A percentile compares a stretch with the other conserved stretches of the same genome.
Conservation (phyloP, 1,284 basidiomycete genomes). For the Ganoderma lucidum region DNA sequence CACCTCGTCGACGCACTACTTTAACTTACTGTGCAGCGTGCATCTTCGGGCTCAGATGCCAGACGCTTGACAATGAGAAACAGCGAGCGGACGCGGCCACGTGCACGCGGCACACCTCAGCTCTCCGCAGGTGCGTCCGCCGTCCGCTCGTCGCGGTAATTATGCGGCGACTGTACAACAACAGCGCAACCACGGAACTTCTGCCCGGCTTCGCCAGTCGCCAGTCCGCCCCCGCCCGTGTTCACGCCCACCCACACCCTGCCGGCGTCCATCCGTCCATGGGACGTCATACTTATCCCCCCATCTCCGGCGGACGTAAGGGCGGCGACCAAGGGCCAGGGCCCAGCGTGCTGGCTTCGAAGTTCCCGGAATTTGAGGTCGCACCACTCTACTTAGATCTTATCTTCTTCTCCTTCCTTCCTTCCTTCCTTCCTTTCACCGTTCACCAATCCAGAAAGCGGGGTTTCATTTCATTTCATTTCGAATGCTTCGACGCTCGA, state of each 20-base stretch:
- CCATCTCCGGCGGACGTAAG: conserved; percentile 7
- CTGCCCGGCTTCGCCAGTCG: conserved; percentile 20
- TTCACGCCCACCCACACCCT: background rate
- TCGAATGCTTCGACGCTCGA: too few relatives aligned
- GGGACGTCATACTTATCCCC: background rate
- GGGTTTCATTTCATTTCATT: background rate
- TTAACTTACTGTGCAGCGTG: background rate
- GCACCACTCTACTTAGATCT: background rate
- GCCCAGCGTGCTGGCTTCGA: background rate
- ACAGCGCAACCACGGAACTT: conserved; percentile 11
- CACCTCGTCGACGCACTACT: background rate
- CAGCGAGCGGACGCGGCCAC: background rate
- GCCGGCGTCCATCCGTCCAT: background rate
- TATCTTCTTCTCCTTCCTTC: background rate
- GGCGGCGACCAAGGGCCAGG: background rate
- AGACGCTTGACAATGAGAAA: conserved; percentile 6
- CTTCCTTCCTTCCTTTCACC: background rate
- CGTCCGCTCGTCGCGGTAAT: conserved; percentile 24
- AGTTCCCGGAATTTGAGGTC: background rate
- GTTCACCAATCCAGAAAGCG: background rate
- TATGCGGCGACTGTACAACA: conserved; percentile 19
- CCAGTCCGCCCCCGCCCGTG: background rate
- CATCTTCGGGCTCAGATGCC: background rate
- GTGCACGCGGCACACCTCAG: conserved; percentile 19
- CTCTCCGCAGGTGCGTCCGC: conserved; percentile 14